Conservation (phyloP, 2,329 filamentous ascomycete species). For the Phaeosphaeria sp. region DNA sequence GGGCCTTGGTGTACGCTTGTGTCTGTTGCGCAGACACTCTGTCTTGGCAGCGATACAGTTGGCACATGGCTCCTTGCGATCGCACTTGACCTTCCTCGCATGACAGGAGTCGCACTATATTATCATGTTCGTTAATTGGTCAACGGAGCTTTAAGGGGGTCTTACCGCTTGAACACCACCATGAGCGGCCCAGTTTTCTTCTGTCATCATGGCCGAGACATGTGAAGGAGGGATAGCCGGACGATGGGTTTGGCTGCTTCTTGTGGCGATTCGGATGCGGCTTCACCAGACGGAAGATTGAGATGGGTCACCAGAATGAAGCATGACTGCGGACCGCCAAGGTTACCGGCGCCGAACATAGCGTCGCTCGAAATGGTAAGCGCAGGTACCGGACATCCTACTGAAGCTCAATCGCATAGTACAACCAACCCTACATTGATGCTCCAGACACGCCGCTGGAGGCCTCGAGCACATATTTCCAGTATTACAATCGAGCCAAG, state of each 20-base stretch:
- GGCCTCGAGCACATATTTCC: not conserved
- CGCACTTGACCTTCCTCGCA: slow-evolving; percentile 42
- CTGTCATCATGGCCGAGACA: slow-evolving; percentile 26
- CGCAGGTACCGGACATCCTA: not conserved
- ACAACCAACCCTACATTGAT: not conserved
- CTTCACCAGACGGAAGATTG: not conserved
- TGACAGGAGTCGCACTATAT: slow-evolving; percentile 37
- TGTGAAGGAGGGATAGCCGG: not conserved
- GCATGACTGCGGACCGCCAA: slow-evolving; percentile 2
- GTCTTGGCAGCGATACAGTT: slow-evolving; percentile 34
- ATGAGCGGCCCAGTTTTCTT: slow-evolving; percentile 41
- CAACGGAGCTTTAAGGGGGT: not conserved
- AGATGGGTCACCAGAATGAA: not conserved
- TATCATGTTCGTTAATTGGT: not conserved
- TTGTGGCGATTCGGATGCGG: not conserved
- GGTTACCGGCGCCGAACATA: slow-evolving; percentile 4
- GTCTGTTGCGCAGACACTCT: slow-evolving; percentile 40
- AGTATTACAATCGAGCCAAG: not conserved
- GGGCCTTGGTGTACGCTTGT: slow-evolving; percentile 32
- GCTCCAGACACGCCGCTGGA: not conserved
- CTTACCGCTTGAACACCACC: slow-evolving; percentile 35
- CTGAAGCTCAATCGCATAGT: not conserved
- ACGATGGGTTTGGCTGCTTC: not conserved
- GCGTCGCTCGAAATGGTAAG: not conserved
- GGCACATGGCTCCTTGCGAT: slow-evolving; percentile 42